A percentile compares a stretch with the other conserved stretches of the same genome.
Conservation (phyloP, 192 early-diverging fungal genomes). For the Entomortierella beljakovae region DNA sequence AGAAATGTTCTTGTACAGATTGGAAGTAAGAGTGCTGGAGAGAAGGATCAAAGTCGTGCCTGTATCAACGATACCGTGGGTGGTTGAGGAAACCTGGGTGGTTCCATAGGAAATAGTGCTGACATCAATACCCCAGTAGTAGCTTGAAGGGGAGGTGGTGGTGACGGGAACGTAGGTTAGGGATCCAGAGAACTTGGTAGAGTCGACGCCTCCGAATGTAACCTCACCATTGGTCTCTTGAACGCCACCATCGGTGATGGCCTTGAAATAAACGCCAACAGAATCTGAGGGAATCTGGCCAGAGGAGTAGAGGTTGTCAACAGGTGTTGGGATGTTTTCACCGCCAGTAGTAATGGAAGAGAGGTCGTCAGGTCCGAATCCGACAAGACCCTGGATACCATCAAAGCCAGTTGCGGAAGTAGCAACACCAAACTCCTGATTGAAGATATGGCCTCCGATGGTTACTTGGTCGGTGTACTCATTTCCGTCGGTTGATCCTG, state of each 20-base stretch:
- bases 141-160: not conserved
- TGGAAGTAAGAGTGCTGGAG: not conserved
- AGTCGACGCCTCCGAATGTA: slow-evolving; percentile 32
- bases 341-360: not conserved
- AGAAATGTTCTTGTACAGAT: slow-evolving; percentile 9
- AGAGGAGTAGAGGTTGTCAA: slow-evolving; percentile 17
- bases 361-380: slow-evolving; percentile 10
- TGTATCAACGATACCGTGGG: slow-evolving; percentile 2
- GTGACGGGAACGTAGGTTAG: slow-evolving; percentile 29
- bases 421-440: slow-evolving; percentile 26
- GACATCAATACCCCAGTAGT: slow-evolving; percentile 41
- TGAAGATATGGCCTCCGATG: not conserved
- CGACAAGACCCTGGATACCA: not conserved
- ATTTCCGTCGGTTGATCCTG: slow-evolving; percentile 21
- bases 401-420: slow-evolving; percentile 12
- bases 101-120: slow-evolving; percentile 12
- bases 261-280: slow-evolving; percentile 39
- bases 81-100: not conserved
- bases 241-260: slow-evolving; percentile 3
- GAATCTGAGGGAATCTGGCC: slow-evolving; percentile 10
- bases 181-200: slow-evolving; percentile 16
- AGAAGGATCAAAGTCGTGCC: slow-evolving; percentile 21
- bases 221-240: slow-evolving; percentile 27
- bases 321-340: slow-evolving; percentile 21
- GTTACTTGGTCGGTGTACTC: slow-evolving; percentile 30